Evolutionary conservation across 352 stramenopile genomes (phyloP), one percentile per base, ranked within the genome.

Genomic region (Pythium aquatile): DNA sequence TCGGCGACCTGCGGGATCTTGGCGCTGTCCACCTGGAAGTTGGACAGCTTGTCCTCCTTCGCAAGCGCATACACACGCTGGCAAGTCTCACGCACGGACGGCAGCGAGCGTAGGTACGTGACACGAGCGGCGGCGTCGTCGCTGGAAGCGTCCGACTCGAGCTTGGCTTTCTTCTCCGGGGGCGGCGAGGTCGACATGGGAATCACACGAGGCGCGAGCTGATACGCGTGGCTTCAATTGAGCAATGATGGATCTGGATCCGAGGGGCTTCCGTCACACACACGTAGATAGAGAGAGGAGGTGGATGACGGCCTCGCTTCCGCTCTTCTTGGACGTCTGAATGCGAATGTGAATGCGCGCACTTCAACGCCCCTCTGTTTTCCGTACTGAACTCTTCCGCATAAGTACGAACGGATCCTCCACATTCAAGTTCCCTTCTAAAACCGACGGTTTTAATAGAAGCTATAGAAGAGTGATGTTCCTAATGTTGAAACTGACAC

Each of bases 41-140:
- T 70, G 48, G 79, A 73, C 46, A 91, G 61, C 65, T 74, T 65
- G 70, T 90, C 57, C 1, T 74, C 59, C 53, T 80, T 75, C 0
- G 71, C 85, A 2, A 91, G 74, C 46, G 70, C 66, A 39, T 85
- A 76, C 14, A 96, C 84, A 52, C 77, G 79, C 53, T 84, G 72
- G 73, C 87, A 93, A 13, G 79, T 72, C 20, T 88, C 76, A 37
- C 85, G 83, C 30, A 96, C 79, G 10, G 81, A 92, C 47, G 70
- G 67, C 47, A 96, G 77, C 26, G 81, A 90, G 46, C 85, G 85
- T 51, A 96, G 63, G 61, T 87, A 91, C 63, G 65, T 57, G 61
- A 75, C 55, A 54, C 55, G 63, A 7, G 55, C 55, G 5, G 64
- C 48, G 17, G 46, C 14, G 24, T 51, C 56, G 14, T 55, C 63